Evolutionary conservation across 257 asterid genomes (phyloP), one percentile per base, ranked within the genome.

Genomic region (Lycium ferocissimum): DNA sequence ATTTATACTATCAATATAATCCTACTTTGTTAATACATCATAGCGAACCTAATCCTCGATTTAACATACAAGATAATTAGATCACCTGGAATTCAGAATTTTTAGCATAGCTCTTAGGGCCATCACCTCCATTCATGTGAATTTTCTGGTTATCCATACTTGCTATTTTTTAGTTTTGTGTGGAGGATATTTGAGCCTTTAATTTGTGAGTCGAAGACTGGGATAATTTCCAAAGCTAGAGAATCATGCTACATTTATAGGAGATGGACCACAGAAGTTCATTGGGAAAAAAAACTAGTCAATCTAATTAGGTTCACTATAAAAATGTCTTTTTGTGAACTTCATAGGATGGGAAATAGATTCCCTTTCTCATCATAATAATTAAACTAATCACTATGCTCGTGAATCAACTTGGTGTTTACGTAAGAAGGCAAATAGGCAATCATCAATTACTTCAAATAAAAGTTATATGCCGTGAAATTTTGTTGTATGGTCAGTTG

Each of bases 101-200:
- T 14, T 80, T 89, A 37, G 88, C 81, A 66, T 93, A 91, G 84
- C 93, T 91, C 49, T 87, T 57, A 35, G 89, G 92, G 54, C 93
- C 93, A 62, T 93, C 90, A 33, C 96, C 94, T 11, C 94, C 94
- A 2, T 89, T 84, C 93, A 89, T 91, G 59, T 90, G 92, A 58
- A 37, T 7, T 26, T 70, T 83, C 45, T 47, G 67, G 22, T 20
- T 82, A 70, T 83, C 86, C 92, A 91, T 89, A 75, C 62, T 51
- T 22, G 81, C 62, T 75, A 49, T 6, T 51, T 49, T 3, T 51
- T 3, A 51, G n/a, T 58, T 58, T 58, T 58, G 22, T 9, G 11
- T 58, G 10, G 22, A 58, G 65, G 26, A 58, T 58, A 18, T 59
- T 22, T 75, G 17, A 49, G 37, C 45, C 45, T 75, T 37, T 67